Conservation (phyloP, 2,329 filamentous ascomycete genomes). For the Exophiala xenobiotica region DNA sequence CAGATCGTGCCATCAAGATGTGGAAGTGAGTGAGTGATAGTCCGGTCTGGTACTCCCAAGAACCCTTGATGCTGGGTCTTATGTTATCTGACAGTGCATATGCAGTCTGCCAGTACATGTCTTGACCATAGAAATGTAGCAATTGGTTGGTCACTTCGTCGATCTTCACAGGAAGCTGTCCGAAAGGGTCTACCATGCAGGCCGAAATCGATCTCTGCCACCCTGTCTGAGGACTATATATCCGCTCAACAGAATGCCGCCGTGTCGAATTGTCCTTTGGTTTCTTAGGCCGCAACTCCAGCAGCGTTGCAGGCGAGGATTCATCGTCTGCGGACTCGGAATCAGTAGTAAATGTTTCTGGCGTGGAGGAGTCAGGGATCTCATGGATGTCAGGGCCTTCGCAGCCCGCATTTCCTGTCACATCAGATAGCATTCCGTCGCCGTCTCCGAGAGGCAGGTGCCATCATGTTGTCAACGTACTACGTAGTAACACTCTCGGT, state of each 20-base stretch:
- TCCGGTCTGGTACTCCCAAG: constrained; percentile 22
- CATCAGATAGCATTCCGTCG: background rate
- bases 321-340: no score
- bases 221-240: constrained; percentile 3
- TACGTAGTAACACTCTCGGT: no score
- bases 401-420: background rate
- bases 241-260: constrained; percentile 6
- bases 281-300: no score
- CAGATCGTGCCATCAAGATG: constrained; percentile 22
- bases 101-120: constrained; percentile 20
- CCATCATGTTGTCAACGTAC: background rate
- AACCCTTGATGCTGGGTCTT: constrained; percentile 19
- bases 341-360: no score
- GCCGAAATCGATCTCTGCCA: constrained; percentile 16
- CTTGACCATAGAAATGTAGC: constrained; percentile 20
- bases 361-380: background rate
- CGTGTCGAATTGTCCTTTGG: background rate
- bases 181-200: constrained; percentile 20
- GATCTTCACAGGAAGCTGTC: constrained; percentile 14
- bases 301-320: background rate
- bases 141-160: constrained; percentile 20
- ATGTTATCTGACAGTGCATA: constrained; percentile 17
- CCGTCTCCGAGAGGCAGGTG: background rate
- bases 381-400: background rate
- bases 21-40: constrained; percentile 18